phyloP scores from a whole-genome alignment of 495 filamentous ascomycete genomes.

The Diplogelasinospora grovesii region DNA sequence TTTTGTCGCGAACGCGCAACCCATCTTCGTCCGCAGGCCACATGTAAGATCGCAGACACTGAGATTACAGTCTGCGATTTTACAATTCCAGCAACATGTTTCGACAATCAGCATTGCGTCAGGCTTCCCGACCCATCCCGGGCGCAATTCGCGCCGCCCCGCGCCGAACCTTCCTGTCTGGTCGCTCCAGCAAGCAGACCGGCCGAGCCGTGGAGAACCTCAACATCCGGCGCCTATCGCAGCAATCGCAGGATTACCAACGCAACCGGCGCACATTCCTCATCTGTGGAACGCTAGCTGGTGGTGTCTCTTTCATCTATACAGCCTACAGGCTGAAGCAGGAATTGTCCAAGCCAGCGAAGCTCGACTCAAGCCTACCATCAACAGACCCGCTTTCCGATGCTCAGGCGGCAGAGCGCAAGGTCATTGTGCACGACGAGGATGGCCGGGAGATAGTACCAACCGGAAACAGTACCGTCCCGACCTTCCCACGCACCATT shows the following conservation, averaged over 20 bases:
- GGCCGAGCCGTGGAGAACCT: slow-evolving; percentile 36
- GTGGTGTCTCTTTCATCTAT: slow-evolving; percentile 44
- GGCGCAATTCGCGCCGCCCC: slow-evolving; percentile 4
- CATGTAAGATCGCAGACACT: not conserved
- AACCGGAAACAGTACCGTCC: slow-evolving; percentile 78
- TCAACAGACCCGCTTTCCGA: slow-evolving; percentile 38
- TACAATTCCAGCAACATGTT: slow-evolving; percentile 17
- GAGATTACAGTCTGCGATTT: too few relatives aligned
- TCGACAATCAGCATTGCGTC: slow-evolving; percentile 17
- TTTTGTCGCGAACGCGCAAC: not conserved
- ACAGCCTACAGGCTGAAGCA: slow-evolving; percentile 35
- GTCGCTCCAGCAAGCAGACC: slow-evolving; percentile 8
- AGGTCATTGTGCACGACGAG: slow-evolving; percentile 46
- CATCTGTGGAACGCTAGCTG: slow-evolving; percentile 37
- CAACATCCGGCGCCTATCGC: slow-evolving; percentile 37
- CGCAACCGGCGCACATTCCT: slow-evolving; percentile 42
- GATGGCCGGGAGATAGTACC: slow-evolving; percentile 62
- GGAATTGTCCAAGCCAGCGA: slow-evolving; percentile 26
- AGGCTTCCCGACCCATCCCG: slow-evolving; percentile 12
- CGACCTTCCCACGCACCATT: slow-evolving; percentile 71
- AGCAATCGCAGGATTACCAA: slow-evolving; percentile 35
- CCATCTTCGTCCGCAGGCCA: slow-evolving; percentile 3
- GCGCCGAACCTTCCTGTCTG: slow-evolving; percentile 32
- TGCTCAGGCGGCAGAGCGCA: slow-evolving; percentile 40
- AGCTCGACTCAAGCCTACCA: slow-evolving; percentile 39